Evolutionary conservation across 192 early-diverging fungal genomes (phyloP).

Genomic region (Rhizoclosmatium sp.): DNA sequence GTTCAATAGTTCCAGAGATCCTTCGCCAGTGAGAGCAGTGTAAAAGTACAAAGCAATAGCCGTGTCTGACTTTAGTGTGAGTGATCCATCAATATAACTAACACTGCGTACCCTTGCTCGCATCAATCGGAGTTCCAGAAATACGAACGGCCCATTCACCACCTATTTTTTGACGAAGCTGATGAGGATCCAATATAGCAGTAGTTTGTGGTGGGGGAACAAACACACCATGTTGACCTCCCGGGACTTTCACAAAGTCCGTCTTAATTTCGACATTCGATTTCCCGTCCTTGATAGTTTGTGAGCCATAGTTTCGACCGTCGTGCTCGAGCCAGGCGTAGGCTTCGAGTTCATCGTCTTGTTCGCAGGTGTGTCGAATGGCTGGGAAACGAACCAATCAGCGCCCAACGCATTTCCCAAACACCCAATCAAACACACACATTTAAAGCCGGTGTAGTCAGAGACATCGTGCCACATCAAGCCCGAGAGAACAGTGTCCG

Average conservation of each 20-base stretch:
- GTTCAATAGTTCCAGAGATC: conserved; percentile 59
- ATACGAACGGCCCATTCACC: conserved; percentile 84
- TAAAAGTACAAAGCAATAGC: conserved; percentile 76
- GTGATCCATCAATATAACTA: not conserved
- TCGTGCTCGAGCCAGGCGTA: conserved; percentile 92
- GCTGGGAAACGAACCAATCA: conserved; percentile 46
- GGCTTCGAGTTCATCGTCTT: conserved; percentile 76
- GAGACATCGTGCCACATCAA: conserved; percentile 90
- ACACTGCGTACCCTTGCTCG: conserved; percentile 22
- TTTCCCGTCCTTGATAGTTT: conserved; percentile 71
- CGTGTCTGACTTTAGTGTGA: conserved; percentile 3
- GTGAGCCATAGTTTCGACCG: conserved; percentile 81
- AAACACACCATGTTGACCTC: conserved; percentile 64
- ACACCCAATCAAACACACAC: conserved; percentile 40
- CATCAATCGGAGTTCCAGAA: conserved; percentile 67
- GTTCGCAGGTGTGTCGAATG: conserved; percentile 92
- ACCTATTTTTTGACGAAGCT: conserved; percentile 37
- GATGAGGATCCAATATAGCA: not conserved
- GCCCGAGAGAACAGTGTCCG: conserved; percentile 83
- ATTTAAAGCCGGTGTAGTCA: conserved; percentile 53
- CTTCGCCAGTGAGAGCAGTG: conserved; percentile 78
- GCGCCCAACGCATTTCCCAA: not conserved
- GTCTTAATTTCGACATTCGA: conserved; percentile 75
- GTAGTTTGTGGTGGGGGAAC: not conserved
- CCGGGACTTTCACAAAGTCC: conserved; percentile 76